These are phyloP conservation scores for Talinum fruticosum DNA, from an alignment of 148 eudicot species.

Conservation along the genomic window DNA sequence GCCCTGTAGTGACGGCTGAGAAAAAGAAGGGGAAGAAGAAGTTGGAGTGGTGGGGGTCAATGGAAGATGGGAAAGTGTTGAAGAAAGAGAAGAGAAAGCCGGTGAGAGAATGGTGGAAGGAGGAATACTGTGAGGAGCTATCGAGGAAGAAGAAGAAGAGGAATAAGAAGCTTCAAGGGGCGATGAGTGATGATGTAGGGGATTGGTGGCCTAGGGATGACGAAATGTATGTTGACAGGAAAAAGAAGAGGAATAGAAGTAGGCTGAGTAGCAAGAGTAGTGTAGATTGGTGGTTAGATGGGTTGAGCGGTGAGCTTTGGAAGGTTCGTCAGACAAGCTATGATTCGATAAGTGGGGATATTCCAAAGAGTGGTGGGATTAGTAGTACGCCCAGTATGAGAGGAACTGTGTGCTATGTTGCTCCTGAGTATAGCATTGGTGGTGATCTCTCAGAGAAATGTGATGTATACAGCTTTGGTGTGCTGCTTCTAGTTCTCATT, in stretches of 20 bases:
- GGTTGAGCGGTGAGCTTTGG: constrained; percentile 73
- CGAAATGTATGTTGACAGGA: constrained; percentile 34
- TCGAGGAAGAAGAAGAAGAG: constrained; percentile 72
- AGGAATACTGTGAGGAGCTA: constrained; percentile 78
- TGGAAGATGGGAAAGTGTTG: constrained; percentile 51
- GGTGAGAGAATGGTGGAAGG: constrained; percentile 96
- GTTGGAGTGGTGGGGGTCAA: constrained; percentile 77
- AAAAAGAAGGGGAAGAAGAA: constrained; percentile 51
- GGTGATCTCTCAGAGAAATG: constrained; percentile 83
- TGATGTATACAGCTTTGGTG: constrained; percentile 91
- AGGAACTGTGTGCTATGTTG: constrained; percentile 90
- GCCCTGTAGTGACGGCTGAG: constrained; percentile 27
- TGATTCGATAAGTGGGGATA: constrained; percentile 67
- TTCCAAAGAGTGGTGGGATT: constrained; percentile 70
- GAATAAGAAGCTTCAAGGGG: constrained; percentile 33
- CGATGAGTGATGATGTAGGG: constrained; percentile 41
- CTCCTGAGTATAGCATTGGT: constrained; percentile 75
- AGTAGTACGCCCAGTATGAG: constrained; percentile 98
- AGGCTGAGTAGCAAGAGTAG: constrained; percentile 54
- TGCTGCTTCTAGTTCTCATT: constrained; percentile 65
- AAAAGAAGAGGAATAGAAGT: constrained; percentile 50
- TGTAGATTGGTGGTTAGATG: constrained; percentile 93
- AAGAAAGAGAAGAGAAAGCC: constrained; percentile 75
- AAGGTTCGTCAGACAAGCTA: constrained; percentile 47
- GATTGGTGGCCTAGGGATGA: constrained; percentile 73